These are phyloP conservation scores for Biancaea sappan DNA, from an alignment of 306 rosid genomes.

Conservation along the genomic window DNA sequence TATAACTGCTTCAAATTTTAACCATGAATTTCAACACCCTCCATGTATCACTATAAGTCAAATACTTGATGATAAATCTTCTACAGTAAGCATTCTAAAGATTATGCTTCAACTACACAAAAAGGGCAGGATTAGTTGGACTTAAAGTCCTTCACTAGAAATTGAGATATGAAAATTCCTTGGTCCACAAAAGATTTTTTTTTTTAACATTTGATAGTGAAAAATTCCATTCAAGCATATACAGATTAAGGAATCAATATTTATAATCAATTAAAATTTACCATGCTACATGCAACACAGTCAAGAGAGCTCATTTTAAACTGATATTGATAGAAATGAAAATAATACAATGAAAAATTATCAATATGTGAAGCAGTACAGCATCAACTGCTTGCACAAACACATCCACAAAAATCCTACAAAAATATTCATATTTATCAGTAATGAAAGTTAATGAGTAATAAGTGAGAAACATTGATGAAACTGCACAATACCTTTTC, in stretches of 20 bases:
- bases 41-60: not conserved
- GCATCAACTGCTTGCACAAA: conserved; percentile 15
- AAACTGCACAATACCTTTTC: conserved; percentile 68
- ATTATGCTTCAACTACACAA: not conserved
- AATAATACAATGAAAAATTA: not conserved
- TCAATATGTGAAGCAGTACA: not conserved
- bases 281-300: not conserved
- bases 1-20: not conserved
- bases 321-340: not conserved
- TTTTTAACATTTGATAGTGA: not conserved
- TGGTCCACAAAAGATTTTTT: not conserved
- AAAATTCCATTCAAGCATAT: not conserved
- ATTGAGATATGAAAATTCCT: not conserved
- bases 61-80: not conserved
- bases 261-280: conserved; percentile 9
- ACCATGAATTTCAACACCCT: not conserved
- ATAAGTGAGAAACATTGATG: conserved; percentile 26
- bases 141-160: not conserved
- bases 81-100: not conserved
- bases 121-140: not conserved
- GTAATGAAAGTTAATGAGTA: conserved; percentile 7
- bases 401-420: conserved; percentile 21
- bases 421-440: not conserved
- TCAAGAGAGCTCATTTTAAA: not conserved
- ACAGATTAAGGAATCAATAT: not conserved